Percentiles rank a stretch among this genome's conserved stretches.
These are phyloP conservation scores for Exserohilum rostratum DNA, from an alignment of 2,329 filamentous ascomycete species.

Conservation along the genomic window DNA sequence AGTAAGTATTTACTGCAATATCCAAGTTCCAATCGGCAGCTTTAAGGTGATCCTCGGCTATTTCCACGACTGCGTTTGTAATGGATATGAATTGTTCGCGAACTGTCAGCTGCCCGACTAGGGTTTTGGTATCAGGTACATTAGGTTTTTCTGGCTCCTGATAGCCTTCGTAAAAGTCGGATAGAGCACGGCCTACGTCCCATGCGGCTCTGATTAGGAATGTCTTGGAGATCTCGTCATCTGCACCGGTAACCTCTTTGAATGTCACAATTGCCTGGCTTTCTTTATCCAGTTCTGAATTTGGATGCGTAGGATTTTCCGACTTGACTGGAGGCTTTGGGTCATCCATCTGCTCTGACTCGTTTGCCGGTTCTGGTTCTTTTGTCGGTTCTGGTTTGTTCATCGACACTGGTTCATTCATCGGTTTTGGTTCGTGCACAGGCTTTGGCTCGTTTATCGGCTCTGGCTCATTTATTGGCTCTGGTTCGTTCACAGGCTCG, in stretches of 20 bases:
- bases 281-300: too few species aligned
- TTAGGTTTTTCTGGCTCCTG: neutral
- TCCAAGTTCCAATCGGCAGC: neutral
- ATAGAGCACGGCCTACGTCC: neutral
- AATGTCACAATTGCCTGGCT: neutral
- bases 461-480: neutral
- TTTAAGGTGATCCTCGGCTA: neutral
- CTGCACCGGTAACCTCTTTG: neutral
- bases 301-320: too few species aligned
- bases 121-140: too few species aligned
- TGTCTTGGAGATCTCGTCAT: neutral
- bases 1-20: neutral
- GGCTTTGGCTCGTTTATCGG: too few species aligned
- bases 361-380: too few species aligned
- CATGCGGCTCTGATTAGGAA: neutral
- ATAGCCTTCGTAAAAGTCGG: neutral
- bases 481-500: too few species aligned
- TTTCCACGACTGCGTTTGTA: neutral
- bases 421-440: neutral
- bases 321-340: too few species aligned
- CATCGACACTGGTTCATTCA: too few species aligned
- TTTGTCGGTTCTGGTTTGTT: neutral
- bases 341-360: too few species aligned
- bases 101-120: neutral
- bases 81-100: neutral